phyloP scores from a whole-genome alignment of 345 rosid species.

The Luvunga scandens region DNA sequence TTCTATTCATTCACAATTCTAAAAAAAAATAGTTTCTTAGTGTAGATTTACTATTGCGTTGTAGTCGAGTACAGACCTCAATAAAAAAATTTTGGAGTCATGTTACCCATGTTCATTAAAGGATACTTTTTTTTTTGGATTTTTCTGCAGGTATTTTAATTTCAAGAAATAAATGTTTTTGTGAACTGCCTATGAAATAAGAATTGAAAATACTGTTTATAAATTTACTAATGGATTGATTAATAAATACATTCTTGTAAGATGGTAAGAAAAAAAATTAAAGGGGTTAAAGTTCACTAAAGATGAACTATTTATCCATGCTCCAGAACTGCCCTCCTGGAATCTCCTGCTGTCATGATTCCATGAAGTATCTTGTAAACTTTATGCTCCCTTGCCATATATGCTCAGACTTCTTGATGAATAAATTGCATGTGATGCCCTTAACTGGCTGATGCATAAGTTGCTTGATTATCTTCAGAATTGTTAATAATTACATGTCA shows the following conservation, averaged over 20 bases:
- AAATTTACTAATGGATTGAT: neutral
- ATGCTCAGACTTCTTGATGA: neutral
- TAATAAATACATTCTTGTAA: neutral
- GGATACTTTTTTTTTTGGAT: neutral
- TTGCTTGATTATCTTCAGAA: neutral
- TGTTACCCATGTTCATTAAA: neutral
- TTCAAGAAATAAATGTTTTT: neutral
- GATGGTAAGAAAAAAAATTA: neutral
- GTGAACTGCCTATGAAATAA: constrained; percentile 1
- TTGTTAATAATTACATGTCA: neutral
- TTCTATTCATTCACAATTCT: neutral
- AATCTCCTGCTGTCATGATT: neutral
- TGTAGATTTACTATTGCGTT: neutral
- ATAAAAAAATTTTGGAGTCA: neutral
- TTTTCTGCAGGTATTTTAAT: neutral
- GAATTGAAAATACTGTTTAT: neutral
- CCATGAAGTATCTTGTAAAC: neutral
- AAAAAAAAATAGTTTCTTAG: neutral
- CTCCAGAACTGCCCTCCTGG: neutral
- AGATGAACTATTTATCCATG: neutral
- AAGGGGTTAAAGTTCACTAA: neutral
- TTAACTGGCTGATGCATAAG: neutral
- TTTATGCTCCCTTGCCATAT: neutral
- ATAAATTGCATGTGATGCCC: neutral
- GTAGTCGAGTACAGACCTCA: neutral